phyloP scores from a whole-genome alignment of 805 yeast species.

The Zygoascus bituminiphila region DNA sequence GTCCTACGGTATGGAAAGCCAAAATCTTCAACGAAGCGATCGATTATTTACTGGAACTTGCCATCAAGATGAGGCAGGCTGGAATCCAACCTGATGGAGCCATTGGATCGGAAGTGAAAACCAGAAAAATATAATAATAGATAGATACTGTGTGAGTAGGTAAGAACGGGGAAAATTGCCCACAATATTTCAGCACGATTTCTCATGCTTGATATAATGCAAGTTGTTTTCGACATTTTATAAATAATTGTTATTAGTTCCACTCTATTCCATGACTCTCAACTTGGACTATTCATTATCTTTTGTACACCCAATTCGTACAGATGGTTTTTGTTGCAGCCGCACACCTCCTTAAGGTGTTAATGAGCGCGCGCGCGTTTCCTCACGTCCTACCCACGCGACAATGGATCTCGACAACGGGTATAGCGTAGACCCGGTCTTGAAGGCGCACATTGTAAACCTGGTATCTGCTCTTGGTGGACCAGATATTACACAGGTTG shows the following conservation, averaged over 20 bases:
- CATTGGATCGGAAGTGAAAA: slow-evolving; percentile 20
- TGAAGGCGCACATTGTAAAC: slow-evolving; percentile 62
- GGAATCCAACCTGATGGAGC: slow-evolving; percentile 41
- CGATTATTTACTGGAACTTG: slow-evolving; percentile 79
- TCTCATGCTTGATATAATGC: too few relatives aligned
- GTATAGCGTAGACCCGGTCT: slow-evolving; percentile 23
- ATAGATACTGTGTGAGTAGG: too few relatives aligned
- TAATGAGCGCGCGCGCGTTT: neutral
- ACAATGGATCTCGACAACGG: neutral
- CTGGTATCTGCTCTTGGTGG: slow-evolving; percentile 90
- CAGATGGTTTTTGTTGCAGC: too few relatives aligned
- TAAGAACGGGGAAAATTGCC: too few relatives aligned
- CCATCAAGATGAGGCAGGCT: slow-evolving; percentile 67
- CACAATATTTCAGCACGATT: too few relatives aligned
- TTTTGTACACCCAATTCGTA: too few relatives aligned
- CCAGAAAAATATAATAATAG: neutral
- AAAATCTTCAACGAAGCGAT: slow-evolving; percentile 89
- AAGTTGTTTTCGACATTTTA: too few relatives aligned
- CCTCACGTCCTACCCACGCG: neutral
- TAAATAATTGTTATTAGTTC: too few relatives aligned
- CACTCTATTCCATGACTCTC: too few relatives aligned
- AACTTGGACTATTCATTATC: too few relatives aligned
- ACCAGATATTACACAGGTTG: slow-evolving; percentile 51
- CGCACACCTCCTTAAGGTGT: too few relatives aligned
- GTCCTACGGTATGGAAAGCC: slow-evolving; percentile 85